A percentile compares a stretch with the other conserved stretches of the same genome.
These are phyloP conservation scores for Calocybe cyanea DNA, from an alignment of 768 basidiomycete species.

Conservation along the genomic window DNA sequence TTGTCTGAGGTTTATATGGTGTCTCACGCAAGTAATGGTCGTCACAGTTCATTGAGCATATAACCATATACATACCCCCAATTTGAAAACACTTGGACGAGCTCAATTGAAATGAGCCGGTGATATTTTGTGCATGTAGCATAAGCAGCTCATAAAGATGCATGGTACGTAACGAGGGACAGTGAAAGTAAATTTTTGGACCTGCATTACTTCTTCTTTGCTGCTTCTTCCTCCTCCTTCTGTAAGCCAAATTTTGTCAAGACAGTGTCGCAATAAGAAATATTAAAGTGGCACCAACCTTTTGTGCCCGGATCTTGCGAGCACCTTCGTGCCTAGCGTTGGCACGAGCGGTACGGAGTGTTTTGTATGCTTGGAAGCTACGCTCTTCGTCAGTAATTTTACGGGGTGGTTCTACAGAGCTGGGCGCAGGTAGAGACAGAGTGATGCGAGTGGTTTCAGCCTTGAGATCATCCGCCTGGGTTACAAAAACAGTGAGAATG, in stretches of 20 bases:
- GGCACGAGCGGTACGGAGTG: slow-evolving; percentile 83
- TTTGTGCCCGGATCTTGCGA: slow-evolving; percentile 82
- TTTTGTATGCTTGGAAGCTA: slow-evolving; percentile 82
- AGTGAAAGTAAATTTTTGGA: too few relatives aligned
- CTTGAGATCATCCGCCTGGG: slow-evolving; percentile 77
- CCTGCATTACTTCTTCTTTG: slow-evolving; percentile 76
- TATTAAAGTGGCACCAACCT: slow-evolving; percentile 41
- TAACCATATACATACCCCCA: slow-evolving; percentile 1
- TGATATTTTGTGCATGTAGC: slow-evolving; percentile 36
- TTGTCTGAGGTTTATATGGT: slow-evolving; percentile 10
- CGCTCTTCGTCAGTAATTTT: slow-evolving; percentile 91
- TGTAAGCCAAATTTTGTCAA: slow-evolving; percentile 28
- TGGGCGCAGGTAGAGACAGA: slow-evolving; percentile 64
- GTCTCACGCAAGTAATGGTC: too few relatives aligned
- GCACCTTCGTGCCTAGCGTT: slow-evolving; percentile 80
- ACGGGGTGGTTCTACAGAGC: slow-evolving; percentile 79
- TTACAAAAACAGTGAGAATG: background rate
- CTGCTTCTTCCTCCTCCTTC: slow-evolving; percentile 91
- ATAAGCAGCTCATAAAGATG: too few relatives aligned
- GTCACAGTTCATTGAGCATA: too few relatives aligned
- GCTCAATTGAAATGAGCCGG: too few relatives aligned
- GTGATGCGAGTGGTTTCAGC: slow-evolving; percentile 68
- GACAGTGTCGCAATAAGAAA: slow-evolving; percentile 4
- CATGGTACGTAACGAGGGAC: too few relatives aligned
- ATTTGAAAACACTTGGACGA: background rate